Evolutionary conservation across 2,329 filamentous ascomycete genomes (phyloP), one percentile per base, ranked within the genome.

Genomic region (Cadophora gregata): DNA sequence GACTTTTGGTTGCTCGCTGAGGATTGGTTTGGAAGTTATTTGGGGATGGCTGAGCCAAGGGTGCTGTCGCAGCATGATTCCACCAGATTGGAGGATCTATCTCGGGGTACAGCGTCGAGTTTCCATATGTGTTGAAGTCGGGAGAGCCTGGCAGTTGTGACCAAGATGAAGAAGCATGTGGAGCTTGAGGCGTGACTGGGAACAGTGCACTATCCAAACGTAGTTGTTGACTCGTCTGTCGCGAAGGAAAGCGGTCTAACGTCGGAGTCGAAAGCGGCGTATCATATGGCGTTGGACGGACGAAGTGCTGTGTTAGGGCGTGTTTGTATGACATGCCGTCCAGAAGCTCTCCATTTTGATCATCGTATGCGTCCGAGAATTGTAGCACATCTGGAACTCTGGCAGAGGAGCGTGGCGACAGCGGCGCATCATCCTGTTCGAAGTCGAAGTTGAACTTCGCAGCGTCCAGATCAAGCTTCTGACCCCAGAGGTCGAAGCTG

Each of bases 401-500:
- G 64, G 79, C 79, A 50, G 82, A 81, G 65, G 79, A 78, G 56
- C 81, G 81, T 50, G 82, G 80, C 25, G 83, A 83, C 16, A 81
- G 73, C 66, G 81, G 78, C 12, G 80, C 73, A 48, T 75, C 74
- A 64, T 80, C 78, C 64, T 81, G 77, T 19, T 82, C 78, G 69
- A 80, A 76, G 58, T 83, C 81, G 51, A 86, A 76, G 67, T 80
- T 80, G 73, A 86, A 85, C 67, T 83, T 82, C 6, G 71, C 36
- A 21, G 69, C 60, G 47, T 74, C 70, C 10, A 67, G 58, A 66
- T 86, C 81, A 53, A 86, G 79, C 66, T 84, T 82, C 70, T 84
- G 81, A 47, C 81, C 79, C 85, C 86, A 88, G 56, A 77, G 73
- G 59, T 81, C 75, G 75, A 80, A 73, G 79, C 75, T 77, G 80